Conservation (phyloP, 345 rosid genomes). For the Camelina neglecta region DNA sequence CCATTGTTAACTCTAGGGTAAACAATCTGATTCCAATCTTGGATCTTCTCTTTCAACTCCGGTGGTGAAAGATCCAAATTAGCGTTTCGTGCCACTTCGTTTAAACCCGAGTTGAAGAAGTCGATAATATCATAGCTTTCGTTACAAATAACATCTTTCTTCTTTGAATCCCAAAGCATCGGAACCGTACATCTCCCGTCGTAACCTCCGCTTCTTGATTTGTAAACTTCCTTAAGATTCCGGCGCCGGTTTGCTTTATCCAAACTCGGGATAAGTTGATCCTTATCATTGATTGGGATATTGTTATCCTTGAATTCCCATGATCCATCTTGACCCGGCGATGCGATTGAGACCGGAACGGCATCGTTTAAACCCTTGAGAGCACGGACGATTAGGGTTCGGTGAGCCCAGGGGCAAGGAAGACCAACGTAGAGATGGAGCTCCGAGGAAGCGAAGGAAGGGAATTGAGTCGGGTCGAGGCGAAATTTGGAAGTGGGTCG, state of each 20-base stretch:
- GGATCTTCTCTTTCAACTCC: conserved; percentile 55
- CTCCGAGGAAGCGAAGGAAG: conserved; percentile 42
- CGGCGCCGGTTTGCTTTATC: conserved; percentile 63
- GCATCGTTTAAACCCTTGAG: conserved; percentile 80
- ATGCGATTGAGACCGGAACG: conserved; percentile 70
- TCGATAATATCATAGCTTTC: conserved; percentile 83
- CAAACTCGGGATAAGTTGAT: conserved; percentile 57
- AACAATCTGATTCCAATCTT: conserved; percentile 71
- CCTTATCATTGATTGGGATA: conserved; percentile 30
- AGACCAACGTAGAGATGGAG: conserved; percentile 91
- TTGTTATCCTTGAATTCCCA: conserved; percentile 65
- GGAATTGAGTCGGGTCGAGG: conserved; percentile 47
- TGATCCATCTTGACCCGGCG: conserved; percentile 78
- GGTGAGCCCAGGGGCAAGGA: conserved; percentile 98
- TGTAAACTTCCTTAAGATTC: conserved; percentile 76
- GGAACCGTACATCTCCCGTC: conserved; percentile 82
- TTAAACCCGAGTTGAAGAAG: conserved; percentile 69
- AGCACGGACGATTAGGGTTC: conserved; percentile 76
- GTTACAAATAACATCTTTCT: conserved; percentile 70
- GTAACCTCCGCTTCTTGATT: conserved; percentile 64
- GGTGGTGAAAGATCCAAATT: conserved; percentile 65
- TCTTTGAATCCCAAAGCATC: conserved; percentile 73
- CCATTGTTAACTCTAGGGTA: conserved; percentile 85
- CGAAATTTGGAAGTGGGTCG: conserved; percentile 80
- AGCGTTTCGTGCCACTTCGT: conserved; percentile 56